Percentiles rank a stretch among this genome's conserved stretches.
These are phyloP conservation scores for Boletus sp. DNA, from an alignment of 768 basidiomycete genomes.

Conservation along the genomic window DNA sequence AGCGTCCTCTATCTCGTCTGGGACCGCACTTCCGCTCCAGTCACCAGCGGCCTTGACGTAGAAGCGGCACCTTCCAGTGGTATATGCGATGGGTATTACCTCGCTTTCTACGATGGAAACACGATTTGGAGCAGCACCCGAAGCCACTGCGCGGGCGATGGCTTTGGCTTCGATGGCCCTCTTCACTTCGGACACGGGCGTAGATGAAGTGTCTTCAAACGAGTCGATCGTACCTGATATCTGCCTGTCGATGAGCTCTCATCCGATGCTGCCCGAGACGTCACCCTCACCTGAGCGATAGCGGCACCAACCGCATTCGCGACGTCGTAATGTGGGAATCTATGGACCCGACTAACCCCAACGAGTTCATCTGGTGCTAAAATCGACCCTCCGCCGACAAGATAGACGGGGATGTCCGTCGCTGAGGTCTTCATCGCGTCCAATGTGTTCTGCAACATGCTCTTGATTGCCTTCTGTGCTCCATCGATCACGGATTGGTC, in stretches of 20 bases:
- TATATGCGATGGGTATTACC: constrained; percentile 44
- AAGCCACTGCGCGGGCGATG: constrained; percentile 42
- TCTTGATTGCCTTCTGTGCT: constrained; percentile 42
- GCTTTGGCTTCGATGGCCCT: constrained; percentile 38
- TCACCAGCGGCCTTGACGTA: constrained; percentile 65
- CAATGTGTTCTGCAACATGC: constrained; percentile 44
- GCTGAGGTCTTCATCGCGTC: constrained; percentile 67
- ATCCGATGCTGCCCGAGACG: not conserved
- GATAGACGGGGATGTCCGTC: constrained; percentile 53
- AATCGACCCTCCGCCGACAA: constrained; percentile 68
- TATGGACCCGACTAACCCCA: constrained; percentile 51
- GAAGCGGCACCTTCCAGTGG: constrained; percentile 37
- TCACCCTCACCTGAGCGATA: constrained; percentile 34
- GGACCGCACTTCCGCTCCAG: constrained; percentile 29
- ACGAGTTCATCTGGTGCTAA: constrained; percentile 49
- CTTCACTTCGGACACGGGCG: constrained; percentile 31
- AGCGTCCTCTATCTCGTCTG: constrained; percentile 20
- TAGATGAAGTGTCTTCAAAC: constrained; percentile 40
- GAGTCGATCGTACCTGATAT: constrained; percentile 47
- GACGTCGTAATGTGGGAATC: constrained; percentile 51
- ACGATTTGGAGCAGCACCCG: constrained; percentile 43
- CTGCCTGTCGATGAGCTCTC: constrained; percentile 21
- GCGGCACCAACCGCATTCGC: constrained; percentile 65
- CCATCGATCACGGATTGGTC: constrained; percentile 28
- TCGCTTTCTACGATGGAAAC: constrained; percentile 56